These are phyloP conservation scores for Aureobasidium sp. DNA, from an alignment of 2,329 filamentous ascomycete species.

Conservation along the genomic window DNA sequence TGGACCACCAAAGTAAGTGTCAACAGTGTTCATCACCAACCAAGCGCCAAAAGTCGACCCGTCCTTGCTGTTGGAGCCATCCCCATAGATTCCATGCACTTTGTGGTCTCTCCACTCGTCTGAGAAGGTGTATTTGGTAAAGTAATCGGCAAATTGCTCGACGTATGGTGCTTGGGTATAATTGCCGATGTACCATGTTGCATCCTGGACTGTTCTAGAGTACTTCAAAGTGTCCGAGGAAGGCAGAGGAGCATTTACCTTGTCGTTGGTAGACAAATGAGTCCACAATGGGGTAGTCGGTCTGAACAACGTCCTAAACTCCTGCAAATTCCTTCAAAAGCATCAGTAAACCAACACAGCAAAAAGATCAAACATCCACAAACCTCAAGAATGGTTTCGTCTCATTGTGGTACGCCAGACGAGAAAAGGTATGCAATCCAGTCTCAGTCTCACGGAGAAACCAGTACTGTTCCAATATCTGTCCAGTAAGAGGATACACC, in stretches of 20 bases:
- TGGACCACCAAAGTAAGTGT: constrained; percentile 55
- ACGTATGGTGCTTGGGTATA: constrained; percentile 46
- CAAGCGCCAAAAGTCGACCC: constrained; percentile 51
- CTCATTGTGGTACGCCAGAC: constrained; percentile 52
- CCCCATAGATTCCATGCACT: constrained; percentile 48
- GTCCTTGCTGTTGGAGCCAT: constrained; percentile 42
- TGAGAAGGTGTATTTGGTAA: constrained; percentile 58
- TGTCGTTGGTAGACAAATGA: constrained; percentile 49
- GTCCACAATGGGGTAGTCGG: constrained; percentile 55
- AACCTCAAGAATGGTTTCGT: constrained; percentile 49
- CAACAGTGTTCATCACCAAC: constrained; percentile 57
- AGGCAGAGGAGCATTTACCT: constrained; percentile 47
- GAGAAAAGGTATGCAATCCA: constrained; percentile 52
- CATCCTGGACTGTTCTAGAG: constrained; percentile 48
- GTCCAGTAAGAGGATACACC: constrained; percentile 48
- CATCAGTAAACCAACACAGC: background rate
- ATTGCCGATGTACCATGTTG: constrained; percentile 53
- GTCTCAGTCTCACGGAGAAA: constrained; percentile 56
- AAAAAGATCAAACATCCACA: background rate
- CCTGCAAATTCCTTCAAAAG: constrained; percentile 34
- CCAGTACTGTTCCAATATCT: constrained; percentile 56
- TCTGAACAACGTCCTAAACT: constrained; percentile 53
- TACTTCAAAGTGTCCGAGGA: constrained; percentile 30
- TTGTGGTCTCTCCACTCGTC: constrained; percentile 51
- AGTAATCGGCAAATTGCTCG: constrained; percentile 49